These are phyloP conservation scores for Apiospora kogelbergensis DNA, from an alignment of 2,329 filamentous ascomycete genomes.

Conservation along the genomic window DNA sequence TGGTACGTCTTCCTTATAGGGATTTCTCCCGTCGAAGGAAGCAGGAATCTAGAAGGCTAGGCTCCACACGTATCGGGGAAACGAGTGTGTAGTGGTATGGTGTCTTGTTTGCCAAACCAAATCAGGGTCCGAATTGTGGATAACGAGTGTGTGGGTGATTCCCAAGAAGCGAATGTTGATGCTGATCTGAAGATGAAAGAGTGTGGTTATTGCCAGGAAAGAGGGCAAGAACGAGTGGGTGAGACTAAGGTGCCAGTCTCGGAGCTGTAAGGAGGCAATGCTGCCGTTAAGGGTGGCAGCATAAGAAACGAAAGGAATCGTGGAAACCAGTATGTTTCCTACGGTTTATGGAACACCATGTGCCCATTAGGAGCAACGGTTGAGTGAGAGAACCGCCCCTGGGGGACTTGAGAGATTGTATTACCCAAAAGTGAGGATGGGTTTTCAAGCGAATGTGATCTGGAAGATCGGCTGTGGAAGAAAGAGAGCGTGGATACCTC, in stretches of 20 bases:
- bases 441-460: not conserved
- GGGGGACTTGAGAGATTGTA: not conserved
- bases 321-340: too few relatives aligned
- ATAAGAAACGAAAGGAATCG: not conserved
- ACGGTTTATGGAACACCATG: too few relatives aligned
- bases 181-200: not conserved
- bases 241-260: not conserved
- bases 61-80: not conserved
- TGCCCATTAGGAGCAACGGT: not conserved
- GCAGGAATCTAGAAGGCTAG: too few relatives aligned
- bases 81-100: not conserved
- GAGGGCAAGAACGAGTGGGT: not conserved
- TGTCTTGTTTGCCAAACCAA: not conserved
- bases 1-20: not conserved
- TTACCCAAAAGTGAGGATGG: too few relatives aligned
- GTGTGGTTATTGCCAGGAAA: not conserved
- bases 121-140: not conserved
- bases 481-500: not conserved
- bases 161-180: not conserved
- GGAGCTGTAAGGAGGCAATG: not conserved
- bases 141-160: not conserved
- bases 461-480: not conserved
- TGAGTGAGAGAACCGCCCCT: not conserved
- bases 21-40: not conserved
- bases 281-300: not conserved